Base-by-base conservation (phyloP, 2,329 filamentous ascomycete genomes). In the Xylaria sp. region DNA sequence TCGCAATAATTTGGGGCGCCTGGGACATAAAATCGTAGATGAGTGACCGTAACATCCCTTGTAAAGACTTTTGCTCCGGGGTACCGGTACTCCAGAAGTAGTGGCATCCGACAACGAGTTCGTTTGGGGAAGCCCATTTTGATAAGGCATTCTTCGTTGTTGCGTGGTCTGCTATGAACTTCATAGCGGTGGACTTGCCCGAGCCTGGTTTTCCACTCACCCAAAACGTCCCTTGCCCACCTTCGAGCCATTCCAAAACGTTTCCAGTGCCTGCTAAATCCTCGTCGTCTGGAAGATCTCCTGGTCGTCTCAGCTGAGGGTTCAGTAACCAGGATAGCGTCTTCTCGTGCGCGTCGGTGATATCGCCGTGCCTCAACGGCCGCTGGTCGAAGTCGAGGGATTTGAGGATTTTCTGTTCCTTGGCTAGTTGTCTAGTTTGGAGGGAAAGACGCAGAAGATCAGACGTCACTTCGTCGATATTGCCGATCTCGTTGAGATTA, bases 121-220 rank as follows among this genome's bases (percentile, higher is more conserved):
- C 7, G n/a, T 33, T 12, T 15, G 46, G 45, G 28, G 9, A 23
- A 21, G 56, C 45, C 56, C 56, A 59, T 4, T 15, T 8, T 5
- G 7, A 15, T n/a, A 60, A 50, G 5, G 19, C 28, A 0, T 40
- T 11, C 2, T 17, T 4, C 3, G 60, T 62, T 5, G 17, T 15
- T 4, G 17, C 3, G 31, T 55, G 55, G 12, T 38, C 38, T 2
- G 54, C 60, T 6, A 62, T 2, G 40, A 45, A 62, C 17, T 62
- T 62, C 53, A 62, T 54, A 23, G 66, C 58, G 38, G 43, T 55
- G 14, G 49, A 47, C 17, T 58, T 61, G 14, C 57, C 49, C n/a
- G n/a, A n/a, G n/a, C n/a, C n/a, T n/a, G n/a, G n/a, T n/a, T n/a
- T n/a, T n/a, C n/a, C n/a, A n/a, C n/a, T 38, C 35, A 62, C 25